phyloP scores from a whole-genome alignment of 75 land plant genomes.

The Pinus albicaulis region DNA sequence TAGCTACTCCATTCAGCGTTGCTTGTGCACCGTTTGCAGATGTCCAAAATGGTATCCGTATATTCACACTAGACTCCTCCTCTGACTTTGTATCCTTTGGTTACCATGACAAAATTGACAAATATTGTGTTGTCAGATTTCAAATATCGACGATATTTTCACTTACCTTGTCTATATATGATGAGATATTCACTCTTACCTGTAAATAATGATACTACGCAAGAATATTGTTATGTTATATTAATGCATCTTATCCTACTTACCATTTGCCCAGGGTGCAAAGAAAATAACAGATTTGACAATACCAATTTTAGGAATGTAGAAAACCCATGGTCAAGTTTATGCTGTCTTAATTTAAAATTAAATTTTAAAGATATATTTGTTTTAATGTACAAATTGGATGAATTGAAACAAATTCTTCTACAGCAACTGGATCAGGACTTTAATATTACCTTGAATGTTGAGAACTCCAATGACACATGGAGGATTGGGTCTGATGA shows the following conservation, averaged over 20 bases:
- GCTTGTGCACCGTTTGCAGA: slow-evolving; percentile 32
- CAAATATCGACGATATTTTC: background rate
- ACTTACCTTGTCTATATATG: background rate
- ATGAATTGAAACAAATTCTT: no score
- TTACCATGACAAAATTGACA: background rate
- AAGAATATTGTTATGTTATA: background rate
- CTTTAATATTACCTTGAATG: slow-evolving; percentile 27
- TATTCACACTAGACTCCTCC: slow-evolving; percentile 33
- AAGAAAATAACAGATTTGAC: no score
- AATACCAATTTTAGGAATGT: no score
- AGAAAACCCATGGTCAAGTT: no score
- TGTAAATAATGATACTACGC: background rate
- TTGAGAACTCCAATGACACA: slow-evolving; percentile 35
- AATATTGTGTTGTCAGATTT: background rate
- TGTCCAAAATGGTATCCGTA: slow-evolving; percentile 83
- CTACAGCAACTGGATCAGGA: no score
- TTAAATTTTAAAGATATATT: no score
- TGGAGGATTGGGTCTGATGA: slow-evolving; percentile 52
- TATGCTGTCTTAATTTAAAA: no score
- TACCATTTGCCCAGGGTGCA: no score
- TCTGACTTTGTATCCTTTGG: slow-evolving; percentile 7
- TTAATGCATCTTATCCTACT: no score
- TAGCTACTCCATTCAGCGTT: slow-evolving; percentile 31
- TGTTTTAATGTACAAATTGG: no score
- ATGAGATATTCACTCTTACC: background rate